Base-by-base conservation (phyloP, 202 grass and related monocot genomes). In the Schoenoplectus triqueter region DNA sequence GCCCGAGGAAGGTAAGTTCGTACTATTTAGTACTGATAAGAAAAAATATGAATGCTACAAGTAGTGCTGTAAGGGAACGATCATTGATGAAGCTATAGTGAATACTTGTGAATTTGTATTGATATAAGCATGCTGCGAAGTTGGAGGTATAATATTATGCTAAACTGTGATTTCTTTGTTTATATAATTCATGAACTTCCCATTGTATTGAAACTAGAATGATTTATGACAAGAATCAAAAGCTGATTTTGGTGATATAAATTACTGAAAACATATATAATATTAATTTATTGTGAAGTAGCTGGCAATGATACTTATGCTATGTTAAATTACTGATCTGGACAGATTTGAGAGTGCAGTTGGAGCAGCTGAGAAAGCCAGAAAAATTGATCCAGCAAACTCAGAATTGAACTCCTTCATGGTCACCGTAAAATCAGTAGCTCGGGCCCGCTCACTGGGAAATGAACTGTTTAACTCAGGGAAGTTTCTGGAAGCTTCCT, bases 381-480 rank as follows among this genome's bases (percentile, higher is more conserved):
- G 73, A 56, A 91, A 91, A 88, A 88, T 87, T 62, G 96, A 98
- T 87, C 78, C 82, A 7, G 86, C 80, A 68, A 98, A 98, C 62
- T 65, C 40, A 63, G 91, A 98, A 87, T 82, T 91, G 52, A 84
- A 85, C 67, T 46, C 86, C 66, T 86, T 94, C 79, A 91, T 88
- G 61, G 88, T 87, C 75, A 95, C 86, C 62, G 88, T 95, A 63
- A 94, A 89, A 88, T 77, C 91, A 82, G 93, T 95, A 75, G 90
- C 90, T 3, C 86, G 86, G 85, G 86, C 96, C 69, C 88, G 96
- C 48, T 92, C 85, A 56, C 84, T 90, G 46, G 96, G 96, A 63
- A 98, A 98, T 14, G 96, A 95, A 84, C 88, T 98, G 6, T 98
- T 98, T 80, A 95, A 94, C 79, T 89, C 90, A 80, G 96, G 91